Evolutionary conservation across 2,329 filamentous ascomycete species (phyloP).

Genomic region (Verticillium isaacii): DNA sequence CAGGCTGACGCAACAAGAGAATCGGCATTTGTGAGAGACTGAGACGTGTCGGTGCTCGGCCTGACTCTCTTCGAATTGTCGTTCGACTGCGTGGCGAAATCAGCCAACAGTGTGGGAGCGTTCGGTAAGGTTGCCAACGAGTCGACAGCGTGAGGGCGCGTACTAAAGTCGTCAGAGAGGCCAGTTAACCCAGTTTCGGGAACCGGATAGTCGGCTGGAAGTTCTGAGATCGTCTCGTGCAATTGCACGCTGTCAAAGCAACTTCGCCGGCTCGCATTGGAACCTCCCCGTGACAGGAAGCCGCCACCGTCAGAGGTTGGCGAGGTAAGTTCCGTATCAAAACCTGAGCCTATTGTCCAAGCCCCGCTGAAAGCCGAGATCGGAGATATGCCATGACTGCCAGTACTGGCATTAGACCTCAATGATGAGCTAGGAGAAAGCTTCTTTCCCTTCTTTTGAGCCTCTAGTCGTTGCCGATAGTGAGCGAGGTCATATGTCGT

Average conservation of each 20-base stretch:
- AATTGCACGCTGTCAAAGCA: conserved; percentile 14
- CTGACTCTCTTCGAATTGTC: neutral
- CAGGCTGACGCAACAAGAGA: conserved; percentile 38
- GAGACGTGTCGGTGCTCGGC: neutral
- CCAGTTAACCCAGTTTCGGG: conserved; percentile 22
- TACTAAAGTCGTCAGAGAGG: conserved; percentile 14
- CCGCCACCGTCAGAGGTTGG: conserved; percentile 34
- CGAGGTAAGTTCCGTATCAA: conserved; percentile 40
- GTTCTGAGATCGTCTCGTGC: conserved; percentile 31
- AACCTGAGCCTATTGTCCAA: conserved; percentile 34
- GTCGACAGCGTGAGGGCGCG: neutral
- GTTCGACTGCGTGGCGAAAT: neutral
- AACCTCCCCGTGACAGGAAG: conserved; percentile 17
- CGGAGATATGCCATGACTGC: conserved; percentile 40
- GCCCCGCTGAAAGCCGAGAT: conserved; percentile 37
- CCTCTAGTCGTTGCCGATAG: conserved; percentile 21
- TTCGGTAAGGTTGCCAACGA: conserved; percentile 5
- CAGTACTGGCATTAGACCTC: conserved; percentile 35
- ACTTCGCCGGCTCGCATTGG: conserved; percentile 16
- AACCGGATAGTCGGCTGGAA: conserved; percentile 36
- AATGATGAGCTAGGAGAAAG: conserved; percentile 44
- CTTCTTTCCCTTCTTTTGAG: conserved; percentile 25
- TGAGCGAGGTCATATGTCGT: conserved; percentile 29
- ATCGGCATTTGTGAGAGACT: conserved; percentile 20
- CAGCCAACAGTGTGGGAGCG: neutral